These are phyloP conservation scores for Sporisorium graminicola DNA, from an alignment of 1,284 basidiomycete genomes.

Conservation along the genomic window DNA sequence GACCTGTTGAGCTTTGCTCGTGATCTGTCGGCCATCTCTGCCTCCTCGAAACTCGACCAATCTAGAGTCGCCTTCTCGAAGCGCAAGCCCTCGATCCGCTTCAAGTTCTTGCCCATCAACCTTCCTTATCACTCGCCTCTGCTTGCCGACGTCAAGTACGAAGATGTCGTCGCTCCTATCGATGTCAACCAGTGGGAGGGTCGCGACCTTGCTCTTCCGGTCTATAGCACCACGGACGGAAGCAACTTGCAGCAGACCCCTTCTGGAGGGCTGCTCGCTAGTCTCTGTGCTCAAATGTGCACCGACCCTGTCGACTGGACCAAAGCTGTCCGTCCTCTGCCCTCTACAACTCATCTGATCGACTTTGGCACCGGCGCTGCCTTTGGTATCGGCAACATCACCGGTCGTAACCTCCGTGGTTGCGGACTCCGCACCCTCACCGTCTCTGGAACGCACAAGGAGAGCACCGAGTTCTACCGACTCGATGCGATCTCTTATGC, in stretches of 20 bases:
- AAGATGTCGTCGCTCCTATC: slow-evolving; percentile 18
- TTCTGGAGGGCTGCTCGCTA: slow-evolving; percentile 41
- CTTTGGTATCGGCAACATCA: slow-evolving; percentile 91
- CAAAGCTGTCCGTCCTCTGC: slow-evolving; percentile 84
- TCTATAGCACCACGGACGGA: slow-evolving; percentile 84
- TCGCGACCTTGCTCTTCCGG: slow-evolving; percentile 81
- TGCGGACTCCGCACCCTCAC: slow-evolving; percentile 82
- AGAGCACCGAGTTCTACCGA: slow-evolving; percentile 74
- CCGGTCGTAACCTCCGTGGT: slow-evolving; percentile 89
- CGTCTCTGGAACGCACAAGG: slow-evolving; percentile 51
- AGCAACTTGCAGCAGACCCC: slow-evolving; percentile 49
- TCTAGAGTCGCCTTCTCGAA: slow-evolving; percentile 90
- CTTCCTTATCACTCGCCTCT: slow-evolving; percentile 96
- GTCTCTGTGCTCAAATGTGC: slow-evolving; percentile 79
- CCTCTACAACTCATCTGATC: slow-evolving; percentile 87
- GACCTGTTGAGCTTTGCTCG: slow-evolving; percentile 91
- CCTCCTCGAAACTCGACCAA: slow-evolving; percentile 87
- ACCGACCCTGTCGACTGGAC: slow-evolving; percentile 92
- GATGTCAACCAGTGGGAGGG: slow-evolving; percentile 77
- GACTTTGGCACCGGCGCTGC: slow-evolving; percentile 94
- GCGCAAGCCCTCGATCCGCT: slow-evolving; percentile 91
- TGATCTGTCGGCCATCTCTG: slow-evolving; percentile 86
- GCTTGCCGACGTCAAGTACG: slow-evolving; percentile 79
- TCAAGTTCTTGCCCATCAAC: slow-evolving; percentile 91
- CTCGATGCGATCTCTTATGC: slow-evolving; percentile 73